Evolutionary conservation across 352 stramenopile genomes (phyloP).

Genomic region (Phytophthora colocasiae): DNA sequence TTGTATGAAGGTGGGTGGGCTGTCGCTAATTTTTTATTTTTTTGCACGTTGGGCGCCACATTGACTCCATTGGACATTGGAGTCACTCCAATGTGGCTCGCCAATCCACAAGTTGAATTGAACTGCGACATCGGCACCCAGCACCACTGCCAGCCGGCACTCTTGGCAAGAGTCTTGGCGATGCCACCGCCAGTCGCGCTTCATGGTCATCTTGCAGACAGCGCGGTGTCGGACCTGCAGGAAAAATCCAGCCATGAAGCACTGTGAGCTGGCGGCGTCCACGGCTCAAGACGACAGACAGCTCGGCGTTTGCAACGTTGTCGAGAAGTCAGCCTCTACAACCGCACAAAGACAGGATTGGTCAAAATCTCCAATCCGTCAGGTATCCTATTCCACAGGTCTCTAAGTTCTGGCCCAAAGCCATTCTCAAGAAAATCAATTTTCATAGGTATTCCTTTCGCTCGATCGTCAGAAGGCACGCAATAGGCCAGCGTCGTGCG

Average conservation of each 20-base stretch:
- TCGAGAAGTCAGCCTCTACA: conserved; percentile 6
- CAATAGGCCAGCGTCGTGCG: conserved; percentile 11
- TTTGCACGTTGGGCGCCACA: conserved; percentile 7
- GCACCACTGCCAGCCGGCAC: background rate
- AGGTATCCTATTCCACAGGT: background rate
- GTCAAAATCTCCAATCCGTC: conserved; percentile 1
- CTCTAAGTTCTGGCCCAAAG: background rate
- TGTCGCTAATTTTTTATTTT: background rate
- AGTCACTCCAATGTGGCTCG: background rate
- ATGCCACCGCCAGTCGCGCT: background rate
- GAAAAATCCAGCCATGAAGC: conserved; percentile 21
- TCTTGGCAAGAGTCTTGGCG: background rate
- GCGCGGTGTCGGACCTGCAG: conserved; percentile 6
- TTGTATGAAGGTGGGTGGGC: too few species aligned
- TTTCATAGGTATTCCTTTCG: conserved; percentile 2
- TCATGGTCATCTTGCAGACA: background rate
- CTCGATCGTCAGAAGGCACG: conserved; percentile 32
- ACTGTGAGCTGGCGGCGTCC: background rate
- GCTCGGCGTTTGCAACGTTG: conserved; percentile 15
- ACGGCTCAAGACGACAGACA: background rate
- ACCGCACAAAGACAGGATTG: conserved; percentile 7
- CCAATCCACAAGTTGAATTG: background rate
- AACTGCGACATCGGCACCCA: conserved; percentile 9
- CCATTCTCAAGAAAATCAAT: too few species aligned
- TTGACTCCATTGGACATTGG: too few species aligned